These are phyloP conservation scores for Pseudogymnoascus sp. DNA, from an alignment of 2,329 filamentous ascomycete genomes.

Conservation along the genomic window DNA sequence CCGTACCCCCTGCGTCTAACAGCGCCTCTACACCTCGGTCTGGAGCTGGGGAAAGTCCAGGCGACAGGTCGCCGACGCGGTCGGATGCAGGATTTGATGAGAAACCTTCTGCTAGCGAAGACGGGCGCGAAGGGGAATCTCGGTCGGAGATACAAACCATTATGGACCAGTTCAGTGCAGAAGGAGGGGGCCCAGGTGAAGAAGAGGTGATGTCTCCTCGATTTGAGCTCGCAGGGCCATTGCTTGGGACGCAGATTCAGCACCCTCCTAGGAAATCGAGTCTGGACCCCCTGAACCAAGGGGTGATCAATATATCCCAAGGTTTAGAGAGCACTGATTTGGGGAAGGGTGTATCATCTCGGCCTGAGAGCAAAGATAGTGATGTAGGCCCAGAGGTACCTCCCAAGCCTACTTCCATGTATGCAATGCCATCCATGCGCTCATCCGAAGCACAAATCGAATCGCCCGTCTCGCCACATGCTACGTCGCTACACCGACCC, in stretches of 20 bases:
- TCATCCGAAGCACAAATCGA: slow-evolving; percentile 29
- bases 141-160: slow-evolving; percentile 90
- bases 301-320: slow-evolving; percentile 18
- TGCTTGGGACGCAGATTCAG: slow-evolving; percentile 56
- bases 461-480: slow-evolving; percentile 33
- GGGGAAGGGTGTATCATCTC: background rate
- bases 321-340: slow-evolving; percentile 23
- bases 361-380: slow-evolving; percentile 22
- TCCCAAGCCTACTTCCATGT: slow-evolving; percentile 32
- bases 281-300: slow-evolving; percentile 56
- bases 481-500: slow-evolving; percentile 47
- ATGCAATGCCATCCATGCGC: slow-evolving; percentile 23
- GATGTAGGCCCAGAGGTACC: slow-evolving; percentile 33
- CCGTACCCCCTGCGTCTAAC: slow-evolving; percentile 31
- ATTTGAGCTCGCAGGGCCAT: slow-evolving; percentile 72
- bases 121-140: slow-evolving; percentile 60
- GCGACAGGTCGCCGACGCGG: slow-evolving; percentile 42
- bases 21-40: slow-evolving; percentile 27
- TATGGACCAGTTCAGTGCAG: slow-evolving; percentile 89
- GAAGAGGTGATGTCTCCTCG: slow-evolving; percentile 91
- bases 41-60: slow-evolving; percentile 32
- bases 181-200: slow-evolving; percentile 59
- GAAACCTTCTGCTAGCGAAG: slow-evolving; percentile 49
- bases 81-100: slow-evolving; percentile 52
- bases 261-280: slow-evolving; percentile 83